Conservation (phyloP, 192 early-diverging fungal genomes). For the Coemansia sp. region DNA sequence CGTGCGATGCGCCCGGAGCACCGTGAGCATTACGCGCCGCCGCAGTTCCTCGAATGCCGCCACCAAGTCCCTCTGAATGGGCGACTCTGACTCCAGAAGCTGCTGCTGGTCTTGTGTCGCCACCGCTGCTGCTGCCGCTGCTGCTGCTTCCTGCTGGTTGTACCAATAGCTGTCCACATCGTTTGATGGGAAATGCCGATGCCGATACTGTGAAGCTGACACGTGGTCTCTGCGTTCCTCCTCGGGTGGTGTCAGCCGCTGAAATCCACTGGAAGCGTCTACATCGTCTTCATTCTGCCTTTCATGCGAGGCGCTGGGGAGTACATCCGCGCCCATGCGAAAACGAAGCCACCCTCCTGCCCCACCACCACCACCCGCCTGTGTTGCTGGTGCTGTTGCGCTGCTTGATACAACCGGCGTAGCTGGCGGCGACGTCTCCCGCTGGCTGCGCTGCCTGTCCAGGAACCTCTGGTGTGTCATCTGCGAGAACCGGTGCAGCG, state of each 20-base stretch:
- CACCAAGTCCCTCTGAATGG: background rate
- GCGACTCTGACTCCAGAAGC: background rate
- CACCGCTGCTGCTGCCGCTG: background rate
- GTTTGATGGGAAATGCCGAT: slow-evolving; percentile 39
- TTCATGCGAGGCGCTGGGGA: slow-evolving; percentile 3
- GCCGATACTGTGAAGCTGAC: background rate
- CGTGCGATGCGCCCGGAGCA: slow-evolving; percentile 17
- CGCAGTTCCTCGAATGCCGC: slow-evolving; percentile 17
- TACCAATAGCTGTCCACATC: slow-evolving; percentile 58
- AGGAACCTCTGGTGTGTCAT: slow-evolving; percentile 32
- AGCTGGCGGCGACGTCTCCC: background rate
- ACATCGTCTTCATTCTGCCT: background rate
- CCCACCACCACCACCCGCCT: background rate
- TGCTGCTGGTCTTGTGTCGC: background rate
- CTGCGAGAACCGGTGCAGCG: slow-evolving; percentile 33
- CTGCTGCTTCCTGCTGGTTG: slow-evolving; percentile 30
- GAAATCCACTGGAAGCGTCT: background rate
- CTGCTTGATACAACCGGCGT: slow-evolving; percentile 1
- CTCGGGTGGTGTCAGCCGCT: background rate
- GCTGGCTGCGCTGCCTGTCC: slow-evolving; percentile 22
- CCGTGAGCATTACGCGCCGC: slow-evolving; percentile 39
- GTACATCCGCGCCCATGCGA: background rate
- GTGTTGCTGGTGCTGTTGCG: background rate
- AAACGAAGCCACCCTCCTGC: background rate
- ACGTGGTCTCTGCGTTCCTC: too few species aligned